phyloP scores from a whole-genome alignment of 768 basidiomycete species.

The Hygrophoropsis aurantiaca region DNA sequence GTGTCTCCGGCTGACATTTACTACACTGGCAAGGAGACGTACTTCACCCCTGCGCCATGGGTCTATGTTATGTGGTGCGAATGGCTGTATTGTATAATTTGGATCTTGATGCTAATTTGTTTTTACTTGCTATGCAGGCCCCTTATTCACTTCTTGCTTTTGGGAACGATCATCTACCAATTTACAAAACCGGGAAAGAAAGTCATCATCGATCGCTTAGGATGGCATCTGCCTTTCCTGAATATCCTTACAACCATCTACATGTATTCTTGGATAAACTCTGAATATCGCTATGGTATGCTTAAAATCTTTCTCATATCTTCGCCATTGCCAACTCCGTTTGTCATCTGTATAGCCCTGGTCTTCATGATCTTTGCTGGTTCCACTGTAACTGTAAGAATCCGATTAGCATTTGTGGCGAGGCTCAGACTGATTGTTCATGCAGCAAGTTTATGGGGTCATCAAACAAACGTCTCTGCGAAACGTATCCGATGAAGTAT shows the following conservation, averaged over 20 bases:
- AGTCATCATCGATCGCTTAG: conserved; percentile 60
- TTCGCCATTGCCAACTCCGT: neutral
- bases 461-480: conserved; percentile 57
- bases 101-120: neutral
- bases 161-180: conserved; percentile 65
- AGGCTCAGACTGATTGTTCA: conserved; percentile 29
- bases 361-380: conserved; percentile 44
- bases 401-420: conserved; percentile 28
- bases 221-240: conserved; percentile 66
- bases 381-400: conserved; percentile 50
- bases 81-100: too few relatives aligned
- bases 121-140: conserved; percentile 37
- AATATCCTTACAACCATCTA: conserved; percentile 64
- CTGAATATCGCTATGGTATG: conserved; percentile 47
- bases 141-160: conserved; percentile 61
- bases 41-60: conserved; percentile 65
- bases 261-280: conserved; percentile 56
- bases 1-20: conserved; percentile 52
- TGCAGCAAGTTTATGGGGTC: conserved; percentile 63
- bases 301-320: too few relatives aligned
- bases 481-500: conserved; percentile 54
- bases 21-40: conserved; percentile 54
- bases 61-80: conserved; percentile 61
- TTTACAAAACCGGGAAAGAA: conserved; percentile 55
- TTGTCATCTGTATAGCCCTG: conserved; percentile 24